phyloP scores from a whole-genome alignment of 2,329 filamentous ascomycete species.

The Golovinomyces cichoracearum region DNA sequence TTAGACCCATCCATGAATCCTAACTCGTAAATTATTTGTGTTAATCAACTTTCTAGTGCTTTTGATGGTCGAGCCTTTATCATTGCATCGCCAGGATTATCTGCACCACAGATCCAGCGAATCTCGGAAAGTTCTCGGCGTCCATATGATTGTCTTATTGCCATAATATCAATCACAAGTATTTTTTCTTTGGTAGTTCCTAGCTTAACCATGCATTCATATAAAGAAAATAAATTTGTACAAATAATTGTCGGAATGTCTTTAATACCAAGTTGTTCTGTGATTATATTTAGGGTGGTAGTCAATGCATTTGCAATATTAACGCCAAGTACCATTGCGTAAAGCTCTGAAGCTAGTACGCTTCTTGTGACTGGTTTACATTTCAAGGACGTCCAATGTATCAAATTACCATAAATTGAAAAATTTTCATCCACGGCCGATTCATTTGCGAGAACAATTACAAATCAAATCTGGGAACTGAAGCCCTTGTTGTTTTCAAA shows the following conservation, averaged over 20 bases:
- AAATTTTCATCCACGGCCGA: neutral
- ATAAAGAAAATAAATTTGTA: conserved; percentile 2
- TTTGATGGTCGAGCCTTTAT: neutral
- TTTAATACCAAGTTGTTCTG: neutral
- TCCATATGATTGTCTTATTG: conserved; percentile 1
- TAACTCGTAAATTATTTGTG: neutral
- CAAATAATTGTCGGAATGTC: conserved; percentile 1
- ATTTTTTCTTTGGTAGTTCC: too few species aligned
- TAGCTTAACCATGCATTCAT: neutral
- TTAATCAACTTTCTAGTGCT: neutral
- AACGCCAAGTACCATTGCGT: conserved; percentile 1
- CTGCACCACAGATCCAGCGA: neutral
- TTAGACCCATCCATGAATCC: neutral
- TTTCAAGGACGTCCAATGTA: too few species aligned
- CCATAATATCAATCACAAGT: conserved; percentile 2
- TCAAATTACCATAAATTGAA: neutral
- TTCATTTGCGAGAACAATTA: neutral
- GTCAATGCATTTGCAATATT: neutral
- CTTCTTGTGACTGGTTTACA: too few species aligned
- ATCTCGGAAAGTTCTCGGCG: too few species aligned
- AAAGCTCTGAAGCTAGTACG: too few species aligned
- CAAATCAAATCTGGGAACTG: neutral
- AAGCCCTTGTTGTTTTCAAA: neutral
- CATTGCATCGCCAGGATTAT: neutral
- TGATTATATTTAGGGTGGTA: neutral